Percentiles rank a stretch among this genome's conserved stretches.
phyloP scores from a whole-genome alignment of 192 early-diverging fungal species.

The Fimicolochytrium jonesii region DNA sequence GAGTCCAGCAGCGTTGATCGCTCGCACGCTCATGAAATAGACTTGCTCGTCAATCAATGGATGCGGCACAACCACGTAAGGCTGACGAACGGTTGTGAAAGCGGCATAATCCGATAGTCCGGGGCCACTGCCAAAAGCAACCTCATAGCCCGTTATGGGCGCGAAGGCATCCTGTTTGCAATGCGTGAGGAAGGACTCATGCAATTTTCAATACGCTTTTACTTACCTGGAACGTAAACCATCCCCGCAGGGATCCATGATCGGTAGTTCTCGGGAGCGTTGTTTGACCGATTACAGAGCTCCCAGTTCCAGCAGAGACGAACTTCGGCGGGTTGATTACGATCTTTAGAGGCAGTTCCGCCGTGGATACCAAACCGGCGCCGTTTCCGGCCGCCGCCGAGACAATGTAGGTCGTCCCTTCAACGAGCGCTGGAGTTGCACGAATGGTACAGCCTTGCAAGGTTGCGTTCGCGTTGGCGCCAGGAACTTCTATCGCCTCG shows the following conservation, averaged over 20 bases:
- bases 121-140: background rate
- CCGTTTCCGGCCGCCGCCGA: background rate
- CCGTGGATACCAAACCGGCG: background rate
- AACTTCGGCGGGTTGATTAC: background rate
- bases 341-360: background rate
- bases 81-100: background rate
- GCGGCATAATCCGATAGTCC: background rate
- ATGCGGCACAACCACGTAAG: background rate
- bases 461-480: background rate
- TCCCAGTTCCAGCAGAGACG: background rate
- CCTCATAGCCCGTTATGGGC: background rate
- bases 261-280: background rate
- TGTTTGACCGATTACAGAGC: background rate
- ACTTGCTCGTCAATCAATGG: too few species aligned
- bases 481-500: background rate
- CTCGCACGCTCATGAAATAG: too few species aligned
- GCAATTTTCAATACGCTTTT: too few species aligned
- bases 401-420: background rate
- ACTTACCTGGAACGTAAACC: slow-evolving; percentile 9
- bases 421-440: background rate
- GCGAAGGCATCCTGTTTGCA: background rate
- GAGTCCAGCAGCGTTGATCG: too few species aligned
- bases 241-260: background rate
- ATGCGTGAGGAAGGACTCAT: too few species aligned
- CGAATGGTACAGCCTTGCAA: background rate